Evolutionary conservation across 768 basidiomycete species (phyloP), one percentile per base, ranked within the genome.

Genomic region (Crassisporium funariophilum): DNA sequence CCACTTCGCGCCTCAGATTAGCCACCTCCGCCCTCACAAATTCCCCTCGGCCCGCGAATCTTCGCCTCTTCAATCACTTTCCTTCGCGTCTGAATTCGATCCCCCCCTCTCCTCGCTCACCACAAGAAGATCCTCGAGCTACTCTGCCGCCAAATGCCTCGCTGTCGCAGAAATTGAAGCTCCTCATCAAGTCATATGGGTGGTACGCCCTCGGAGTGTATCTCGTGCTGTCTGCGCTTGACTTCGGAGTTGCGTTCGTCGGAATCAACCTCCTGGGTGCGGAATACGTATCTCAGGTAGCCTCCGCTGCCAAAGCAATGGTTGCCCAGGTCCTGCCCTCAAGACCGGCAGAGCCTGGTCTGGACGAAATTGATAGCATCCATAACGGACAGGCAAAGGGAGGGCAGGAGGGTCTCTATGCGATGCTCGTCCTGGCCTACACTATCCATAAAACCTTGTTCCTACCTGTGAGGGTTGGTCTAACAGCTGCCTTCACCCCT

Each of bases 161-260:
- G 1, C 71, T 91, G 46, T 81, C 86, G 1, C 80, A 87, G 63
- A 79, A 84, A 15, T 72, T 94, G 17, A 91, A 85, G 60, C 77
- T 82, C 55, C 86, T 98, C 47, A 85, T 94, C 49, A 94, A 88
- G 62, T 81, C 88, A 4, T 97, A 98, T 63, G 95, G 95, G 22
- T 93, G 91, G 90, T 95, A 95, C 62, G 93, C 97, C 15, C 77
- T 98, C 21, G 94, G 89, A 23, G 84, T 98, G 19, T 99, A 99
- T 73, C 35, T 86, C 52, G 61, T 85, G 40, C 63, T 98, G 44
- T 79, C 81, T 33, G 71, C 74, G 5, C 60, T 94, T 62, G 97
- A 99, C 65, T 93, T 98, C 63, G 71, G 80, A 25, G 75, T 97
- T 58, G 83, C 89, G 0, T 97, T 97, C 62, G 78, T 83, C 37